Evolutionary conservation across 2,329 filamentous ascomycete species (phyloP).

Genomic region (Botrytis cinerea): DNA sequence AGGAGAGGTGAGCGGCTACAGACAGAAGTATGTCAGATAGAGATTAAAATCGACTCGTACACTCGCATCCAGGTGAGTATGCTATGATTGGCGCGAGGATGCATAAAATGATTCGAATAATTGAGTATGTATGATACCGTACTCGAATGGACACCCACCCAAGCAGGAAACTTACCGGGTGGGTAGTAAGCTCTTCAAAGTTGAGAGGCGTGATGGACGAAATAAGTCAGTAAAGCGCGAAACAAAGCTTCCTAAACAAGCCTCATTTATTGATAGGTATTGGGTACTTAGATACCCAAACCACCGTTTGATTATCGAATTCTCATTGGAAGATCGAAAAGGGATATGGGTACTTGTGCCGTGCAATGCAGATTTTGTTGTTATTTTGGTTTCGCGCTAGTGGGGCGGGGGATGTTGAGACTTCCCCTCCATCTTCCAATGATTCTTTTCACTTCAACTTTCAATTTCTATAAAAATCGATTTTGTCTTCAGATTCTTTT

Average conservation of each 20-base stretch:
- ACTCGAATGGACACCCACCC: background rate
- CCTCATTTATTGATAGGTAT: background rate
- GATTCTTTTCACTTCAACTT: background rate
- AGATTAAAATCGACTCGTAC: too few species aligned
- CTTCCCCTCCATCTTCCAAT: background rate
- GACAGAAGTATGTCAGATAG: background rate
- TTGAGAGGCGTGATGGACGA: background rate
- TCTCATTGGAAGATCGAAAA: background rate
- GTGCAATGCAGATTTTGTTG: background rate
- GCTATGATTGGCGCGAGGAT: background rate
- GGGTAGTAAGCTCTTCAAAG: background rate
- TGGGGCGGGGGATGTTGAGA: background rate
- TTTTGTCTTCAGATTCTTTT: background rate
- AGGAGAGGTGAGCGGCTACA: background rate
- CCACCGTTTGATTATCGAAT: too few species aligned
- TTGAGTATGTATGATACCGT: background rate
- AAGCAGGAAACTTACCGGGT: background rate
- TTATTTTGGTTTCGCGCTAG: constrained; percentile 5
- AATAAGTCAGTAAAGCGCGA: background rate
- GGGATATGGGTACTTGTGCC: background rate
- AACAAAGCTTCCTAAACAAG: background rate
- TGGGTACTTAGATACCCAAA: background rate
- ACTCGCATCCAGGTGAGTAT: background rate
- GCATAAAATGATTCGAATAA: background rate
- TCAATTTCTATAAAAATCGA: background rate